These are phyloP conservation scores for Rhodotorula glutinis DNA, from an alignment of 1,284 basidiomycete species.

Conservation along the genomic window DNA sequence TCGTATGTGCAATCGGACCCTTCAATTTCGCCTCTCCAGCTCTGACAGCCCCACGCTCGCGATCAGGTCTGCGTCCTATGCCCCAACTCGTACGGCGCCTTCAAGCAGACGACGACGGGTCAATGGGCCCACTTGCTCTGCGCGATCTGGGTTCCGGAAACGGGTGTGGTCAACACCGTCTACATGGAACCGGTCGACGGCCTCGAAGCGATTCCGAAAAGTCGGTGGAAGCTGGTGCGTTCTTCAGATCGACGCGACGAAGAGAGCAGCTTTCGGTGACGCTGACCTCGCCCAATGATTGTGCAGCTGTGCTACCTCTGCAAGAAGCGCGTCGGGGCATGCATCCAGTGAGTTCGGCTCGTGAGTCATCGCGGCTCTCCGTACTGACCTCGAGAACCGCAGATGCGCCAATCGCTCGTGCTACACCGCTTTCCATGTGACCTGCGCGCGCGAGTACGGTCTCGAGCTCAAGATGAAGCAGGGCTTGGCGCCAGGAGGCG, in stretches of 20 bases:
- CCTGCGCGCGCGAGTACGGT: conserved; percentile 84
- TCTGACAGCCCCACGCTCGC: not conserved
- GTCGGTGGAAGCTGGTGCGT: conserved; percentile 87
- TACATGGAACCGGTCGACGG: conserved; percentile 99
- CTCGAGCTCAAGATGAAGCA: conserved; percentile 56
- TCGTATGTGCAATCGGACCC: conserved; percentile 56
- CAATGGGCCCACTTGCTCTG: conserved; percentile 97
- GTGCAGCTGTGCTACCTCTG: conserved; percentile 78
- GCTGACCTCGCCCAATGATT: too few species aligned
- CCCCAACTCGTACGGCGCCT: conserved; percentile 94
- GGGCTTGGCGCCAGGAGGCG: conserved; percentile 41
- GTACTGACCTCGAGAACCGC: not conserved
- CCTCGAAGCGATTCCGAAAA: conserved; percentile 81
- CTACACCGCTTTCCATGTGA: conserved; percentile 91
- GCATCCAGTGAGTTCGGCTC: conserved; percentile 66
- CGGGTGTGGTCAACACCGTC: conserved; percentile 85
- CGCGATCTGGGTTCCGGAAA: conserved; percentile 97
- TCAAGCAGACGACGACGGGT: conserved; percentile 91
- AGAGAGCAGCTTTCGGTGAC: too few species aligned
- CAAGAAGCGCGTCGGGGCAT: conserved; percentile 76
- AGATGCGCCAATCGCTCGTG: conserved; percentile 81
- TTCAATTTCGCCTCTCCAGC: not conserved
- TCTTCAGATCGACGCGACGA: too few species aligned
- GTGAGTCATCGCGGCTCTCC: too few species aligned
- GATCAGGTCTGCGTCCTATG: conserved; percentile 83